phyloP scores from a whole-genome alignment of 2,329 filamentous ascomycete species.

The Verticillium tricorpus region DNA sequence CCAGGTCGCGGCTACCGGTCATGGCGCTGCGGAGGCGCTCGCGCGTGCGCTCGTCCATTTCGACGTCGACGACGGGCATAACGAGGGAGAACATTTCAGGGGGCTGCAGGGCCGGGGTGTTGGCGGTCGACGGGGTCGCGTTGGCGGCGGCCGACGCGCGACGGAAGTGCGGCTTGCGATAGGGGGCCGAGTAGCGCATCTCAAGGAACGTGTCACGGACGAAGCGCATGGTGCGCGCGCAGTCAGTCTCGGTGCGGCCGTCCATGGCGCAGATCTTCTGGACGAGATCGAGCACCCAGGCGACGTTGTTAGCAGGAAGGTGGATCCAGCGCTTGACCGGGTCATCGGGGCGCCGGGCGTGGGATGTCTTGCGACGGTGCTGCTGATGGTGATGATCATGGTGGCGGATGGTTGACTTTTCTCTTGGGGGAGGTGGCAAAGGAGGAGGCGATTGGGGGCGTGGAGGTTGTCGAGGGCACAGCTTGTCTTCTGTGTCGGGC shows the following conservation, averaged over 20 bases:
- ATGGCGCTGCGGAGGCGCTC: slow-evolving; percentile 1
- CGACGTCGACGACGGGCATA: slow-evolving; percentile 12
- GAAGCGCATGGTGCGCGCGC: slow-evolving; percentile 10
- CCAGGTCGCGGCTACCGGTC: not conserved
- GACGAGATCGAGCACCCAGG: slow-evolving; percentile 15
- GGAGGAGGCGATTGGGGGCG: slow-evolving; percentile 2
- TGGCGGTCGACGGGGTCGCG: not conserved
- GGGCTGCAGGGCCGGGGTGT: not conserved
- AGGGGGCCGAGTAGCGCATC: slow-evolving; percentile 11
- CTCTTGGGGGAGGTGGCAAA: slow-evolving; percentile 2
- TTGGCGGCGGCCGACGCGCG: not conserved
- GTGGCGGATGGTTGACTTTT: slow-evolving; percentile 1
- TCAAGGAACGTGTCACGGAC: slow-evolving; percentile 14
- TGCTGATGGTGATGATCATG: not conserved
- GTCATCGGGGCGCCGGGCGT: not conserved
- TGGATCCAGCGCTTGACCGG: slow-evolving; percentile 14
- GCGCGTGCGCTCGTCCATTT: slow-evolving; percentile 11
- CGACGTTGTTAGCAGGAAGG: slow-evolving; percentile 12
- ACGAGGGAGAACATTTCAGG: slow-evolving; percentile 12
- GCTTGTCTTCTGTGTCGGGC: slow-evolving; percentile 9
- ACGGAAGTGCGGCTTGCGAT: slow-evolving; percentile 12
- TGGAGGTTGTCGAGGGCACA: slow-evolving; percentile 4
- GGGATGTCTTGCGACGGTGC: slow-evolving; percentile 7
- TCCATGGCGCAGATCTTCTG: slow-evolving; percentile 13
- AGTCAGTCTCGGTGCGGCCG: slow-evolving; percentile 8